phyloP scores from a whole-genome alignment of 2,329 filamentous ascomycete species.

The Stachybotrys echinatus region DNA sequence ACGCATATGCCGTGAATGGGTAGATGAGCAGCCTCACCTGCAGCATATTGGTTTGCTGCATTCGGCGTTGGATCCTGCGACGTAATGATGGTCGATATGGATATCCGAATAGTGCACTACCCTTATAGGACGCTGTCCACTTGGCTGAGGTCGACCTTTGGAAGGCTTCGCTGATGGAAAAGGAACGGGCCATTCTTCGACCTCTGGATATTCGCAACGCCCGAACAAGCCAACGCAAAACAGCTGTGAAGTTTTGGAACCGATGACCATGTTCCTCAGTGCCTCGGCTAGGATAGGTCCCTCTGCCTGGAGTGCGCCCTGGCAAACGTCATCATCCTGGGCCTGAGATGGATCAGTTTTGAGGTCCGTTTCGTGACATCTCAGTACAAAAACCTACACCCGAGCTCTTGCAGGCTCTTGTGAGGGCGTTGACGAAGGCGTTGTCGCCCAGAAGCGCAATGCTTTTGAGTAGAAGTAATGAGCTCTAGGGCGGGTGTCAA shows the following conservation, averaged over 20 bases:
- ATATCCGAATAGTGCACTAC: slow-evolving; percentile 57
- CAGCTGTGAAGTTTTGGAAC: slow-evolving; percentile 42
- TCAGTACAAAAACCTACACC: slow-evolving; percentile 14
- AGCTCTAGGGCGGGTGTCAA: slow-evolving; percentile 11
- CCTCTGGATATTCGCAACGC: slow-evolving; percentile 42
- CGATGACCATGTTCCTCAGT: slow-evolving; percentile 39
- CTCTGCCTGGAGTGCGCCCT: slow-evolving; percentile 44
- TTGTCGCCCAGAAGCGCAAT: slow-evolving; percentile 36
- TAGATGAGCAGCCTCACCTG: no score
- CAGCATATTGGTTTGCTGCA: slow-evolving; percentile 58
- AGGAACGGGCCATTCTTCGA: slow-evolving; percentile 34
- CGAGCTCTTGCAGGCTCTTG: slow-evolving; percentile 25
- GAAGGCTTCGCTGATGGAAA: slow-evolving; percentile 37
- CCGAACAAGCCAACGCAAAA: slow-evolving; percentile 51
- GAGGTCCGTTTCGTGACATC: not conserved
- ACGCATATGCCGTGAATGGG: no score
- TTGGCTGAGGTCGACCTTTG: slow-evolving; percentile 30
- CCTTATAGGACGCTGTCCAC: slow-evolving; percentile 40
- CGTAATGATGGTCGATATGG: slow-evolving; percentile 52
- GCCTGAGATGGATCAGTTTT: slow-evolving; percentile 21
- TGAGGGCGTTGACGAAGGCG: slow-evolving; percentile 27
- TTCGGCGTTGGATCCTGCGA: slow-evolving; percentile 44
- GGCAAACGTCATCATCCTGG: slow-evolving; percentile 51
- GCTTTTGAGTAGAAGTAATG: slow-evolving; percentile 29
- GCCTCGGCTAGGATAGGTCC: slow-evolving; percentile 47